These are phyloP conservation scores for Penicillium ochrochloron DNA, from an alignment of 495 filamentous ascomycete genomes.

Conservation along the genomic window DNA sequence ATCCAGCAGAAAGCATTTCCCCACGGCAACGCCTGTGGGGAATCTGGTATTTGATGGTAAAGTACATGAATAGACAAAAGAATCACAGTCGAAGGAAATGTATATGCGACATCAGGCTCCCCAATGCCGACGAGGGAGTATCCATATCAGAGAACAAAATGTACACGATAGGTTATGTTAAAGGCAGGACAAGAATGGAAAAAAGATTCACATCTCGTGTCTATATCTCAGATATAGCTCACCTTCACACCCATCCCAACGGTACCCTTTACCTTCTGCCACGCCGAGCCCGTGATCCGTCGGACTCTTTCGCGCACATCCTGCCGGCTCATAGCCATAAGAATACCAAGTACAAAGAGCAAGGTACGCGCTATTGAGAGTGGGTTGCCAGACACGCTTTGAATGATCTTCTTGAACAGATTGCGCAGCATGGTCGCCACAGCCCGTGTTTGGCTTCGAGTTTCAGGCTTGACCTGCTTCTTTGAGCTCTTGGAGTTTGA, in stretches of 20 bases:
- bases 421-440: slow-evolving; percentile 58
- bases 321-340: slow-evolving; percentile 75
- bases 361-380: slow-evolving; percentile 73
- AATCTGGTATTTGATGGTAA: slow-evolving; percentile 10
- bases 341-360: slow-evolving; percentile 79
- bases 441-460: slow-evolving; percentile 39
- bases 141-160: slow-evolving; percentile 25
- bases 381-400: slow-evolving; percentile 71
- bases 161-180: slow-evolving; percentile 25
- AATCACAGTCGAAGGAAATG: slow-evolving; percentile 30
- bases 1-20: slow-evolving; percentile 4
- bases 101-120: slow-evolving; percentile 24
- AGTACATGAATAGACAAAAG: slow-evolving; percentile 19
- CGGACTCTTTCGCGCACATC: slow-evolving; percentile 76
- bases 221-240: slow-evolving; percentile 77
- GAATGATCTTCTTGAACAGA: slow-evolving; percentile 63
- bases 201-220: slow-evolving; percentile 4
- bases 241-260: slow-evolving; percentile 98
- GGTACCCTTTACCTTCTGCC: slow-evolving; percentile 83
- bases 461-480: slow-evolving; percentile 43
- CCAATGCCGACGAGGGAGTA: slow-evolving; percentile 10
- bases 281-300: slow-evolving; percentile 67
- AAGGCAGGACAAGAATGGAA: slow-evolving; percentile 1
- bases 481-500: slow-evolving; percentile 45
- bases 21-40: neutral